A percentile compares a stretch with the other conserved stretches of the same genome.
Evolutionary conservation across 2,329 filamentous ascomycete genomes (phyloP).

Genomic region (Cordyceps sp.): DNA sequence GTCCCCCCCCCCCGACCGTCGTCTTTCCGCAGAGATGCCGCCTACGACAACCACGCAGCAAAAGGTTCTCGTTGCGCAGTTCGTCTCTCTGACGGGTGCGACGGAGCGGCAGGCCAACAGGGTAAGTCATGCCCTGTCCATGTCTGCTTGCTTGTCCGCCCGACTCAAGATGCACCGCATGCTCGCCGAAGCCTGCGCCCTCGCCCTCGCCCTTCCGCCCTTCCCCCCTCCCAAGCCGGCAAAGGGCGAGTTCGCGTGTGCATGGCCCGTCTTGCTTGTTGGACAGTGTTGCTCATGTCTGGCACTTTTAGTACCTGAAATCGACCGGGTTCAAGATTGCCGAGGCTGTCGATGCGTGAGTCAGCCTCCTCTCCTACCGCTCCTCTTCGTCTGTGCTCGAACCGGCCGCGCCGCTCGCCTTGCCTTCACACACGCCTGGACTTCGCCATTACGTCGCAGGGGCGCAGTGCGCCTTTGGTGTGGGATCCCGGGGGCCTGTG

Average conservation of each 20-base stretch:
- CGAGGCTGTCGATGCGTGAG: constrained; percentile 40
- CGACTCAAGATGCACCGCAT: too few species aligned
- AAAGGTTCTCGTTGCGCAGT: constrained; percentile 23
- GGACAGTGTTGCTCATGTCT: constrained; percentile 12
- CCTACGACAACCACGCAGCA: constrained; percentile 20
- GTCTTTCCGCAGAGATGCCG: constrained; percentile 15
- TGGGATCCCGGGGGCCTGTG: too few species aligned
- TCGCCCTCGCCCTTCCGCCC: too few species aligned
- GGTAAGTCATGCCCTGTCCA: constrained; percentile 17
- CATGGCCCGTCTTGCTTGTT: too few species aligned
- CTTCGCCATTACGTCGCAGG: neutral
- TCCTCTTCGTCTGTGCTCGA: constrained; percentile 2
- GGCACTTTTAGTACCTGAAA: constrained; percentile 26
- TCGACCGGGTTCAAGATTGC: constrained; percentile 32
- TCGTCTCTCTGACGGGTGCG: constrained; percentile 25
- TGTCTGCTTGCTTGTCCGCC: neutral
- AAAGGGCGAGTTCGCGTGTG: too few species aligned
- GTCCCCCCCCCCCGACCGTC: too few species aligned
- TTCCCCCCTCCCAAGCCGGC: too few species aligned
- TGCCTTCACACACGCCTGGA: too few species aligned
- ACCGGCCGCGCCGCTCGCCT: neutral
- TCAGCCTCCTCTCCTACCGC: constrained; percentile 9
- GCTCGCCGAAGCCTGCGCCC: too few species aligned
- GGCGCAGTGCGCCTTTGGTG: neutral
- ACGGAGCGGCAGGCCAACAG: constrained; percentile 24